These are phyloP conservation scores for Geotrichum candidum DNA, from an alignment of 1,139 yeast species.

Conservation along the genomic window DNA sequence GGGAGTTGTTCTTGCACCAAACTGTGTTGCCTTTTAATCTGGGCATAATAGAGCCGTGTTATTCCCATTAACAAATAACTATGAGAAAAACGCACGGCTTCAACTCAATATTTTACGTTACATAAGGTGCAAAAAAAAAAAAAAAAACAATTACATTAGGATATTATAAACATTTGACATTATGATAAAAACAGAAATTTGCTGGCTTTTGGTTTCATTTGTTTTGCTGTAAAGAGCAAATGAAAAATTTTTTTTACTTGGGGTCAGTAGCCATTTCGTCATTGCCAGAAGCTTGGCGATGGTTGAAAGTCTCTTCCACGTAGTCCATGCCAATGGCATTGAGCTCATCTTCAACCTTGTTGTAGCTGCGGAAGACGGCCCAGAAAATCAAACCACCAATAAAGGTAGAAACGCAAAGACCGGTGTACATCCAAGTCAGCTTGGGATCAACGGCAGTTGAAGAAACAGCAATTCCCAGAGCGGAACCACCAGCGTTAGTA, in stretches of 20 bases:
- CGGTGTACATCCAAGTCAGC: conserved; percentile 60
- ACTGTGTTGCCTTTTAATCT: too few species aligned
- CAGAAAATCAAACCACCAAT: conserved; percentile 60
- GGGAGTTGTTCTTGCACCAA: too few species aligned
- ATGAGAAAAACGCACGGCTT: too few species aligned
- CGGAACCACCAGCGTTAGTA: conserved; percentile 63
- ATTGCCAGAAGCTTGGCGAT: background rate
- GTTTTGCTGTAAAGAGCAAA: background rate
- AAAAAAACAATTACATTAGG: too few species aligned
- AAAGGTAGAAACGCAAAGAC: conserved; percentile 54
- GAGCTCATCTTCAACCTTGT: conserved; percentile 54
- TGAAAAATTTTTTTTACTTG: background rate
- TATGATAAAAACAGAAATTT: too few species aligned
- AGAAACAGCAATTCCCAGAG: conserved; percentile 66
- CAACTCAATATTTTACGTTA: too few species aligned
- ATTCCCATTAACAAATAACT: too few species aligned
- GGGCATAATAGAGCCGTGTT: too few species aligned
- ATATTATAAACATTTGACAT: too few species aligned
- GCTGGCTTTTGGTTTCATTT: background rate
- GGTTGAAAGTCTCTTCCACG: conserved; percentile 26
- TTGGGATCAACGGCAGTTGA: conserved; percentile 63
- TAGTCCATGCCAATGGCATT: conserved; percentile 48
- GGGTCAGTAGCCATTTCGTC: background rate
- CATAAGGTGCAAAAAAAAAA: too few species aligned
- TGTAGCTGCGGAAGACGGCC: conserved; percentile 52